Conservation (phyloP, 2,329 filamentous ascomycete species). For the Claviceps sp. region DNA sequence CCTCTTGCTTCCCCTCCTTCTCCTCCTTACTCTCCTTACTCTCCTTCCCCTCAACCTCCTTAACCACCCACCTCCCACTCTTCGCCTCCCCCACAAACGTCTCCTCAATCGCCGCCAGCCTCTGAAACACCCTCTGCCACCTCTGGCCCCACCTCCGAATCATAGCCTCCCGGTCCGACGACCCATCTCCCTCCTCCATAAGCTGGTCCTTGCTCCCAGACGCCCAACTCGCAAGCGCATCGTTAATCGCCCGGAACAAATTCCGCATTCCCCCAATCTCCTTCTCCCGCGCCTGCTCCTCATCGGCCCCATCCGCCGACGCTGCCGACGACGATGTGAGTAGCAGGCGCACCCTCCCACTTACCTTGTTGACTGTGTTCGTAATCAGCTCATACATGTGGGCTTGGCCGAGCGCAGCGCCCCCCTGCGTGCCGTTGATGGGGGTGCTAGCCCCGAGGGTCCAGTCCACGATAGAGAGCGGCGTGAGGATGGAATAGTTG, state of each 20-base stretch:
- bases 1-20: neutral
- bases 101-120: slow-evolving; percentile 78
- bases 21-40: neutral
- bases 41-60: neutral
- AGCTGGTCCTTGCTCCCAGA: slow-evolving; percentile 59
- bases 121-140: slow-evolving; percentile 75
- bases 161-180: slow-evolving; percentile 45
- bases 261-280: slow-evolving; percentile 65
- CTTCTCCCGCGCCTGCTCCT: slow-evolving; percentile 47
- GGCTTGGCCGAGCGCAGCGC: slow-evolving; percentile 54
- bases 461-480: slow-evolving; percentile 79
- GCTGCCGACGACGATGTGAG: slow-evolving; percentile 35
- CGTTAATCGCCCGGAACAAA: slow-evolving; percentile 70
- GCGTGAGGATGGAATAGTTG: slow-evolving; percentile 90
- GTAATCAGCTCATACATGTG: slow-evolving; percentile 84
- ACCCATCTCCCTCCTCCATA: slow-evolving; percentile 54
- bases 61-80: slow-evolving; percentile 5
- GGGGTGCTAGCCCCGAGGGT: slow-evolving; percentile 51
- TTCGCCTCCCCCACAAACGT: slow-evolving; percentile 34
- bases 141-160: slow-evolving; percentile 70
- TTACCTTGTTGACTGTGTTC: slow-evolving; percentile 82
- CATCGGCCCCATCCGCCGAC: slow-evolving; percentile 31
- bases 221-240: slow-evolving; percentile 61
- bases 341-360: slow-evolving; percentile 71
- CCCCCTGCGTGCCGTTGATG: slow-evolving; percentile 36